phyloP scores from a whole-genome alignment of 495 filamentous ascomycete genomes.

The Neurospora sp. region DNA sequence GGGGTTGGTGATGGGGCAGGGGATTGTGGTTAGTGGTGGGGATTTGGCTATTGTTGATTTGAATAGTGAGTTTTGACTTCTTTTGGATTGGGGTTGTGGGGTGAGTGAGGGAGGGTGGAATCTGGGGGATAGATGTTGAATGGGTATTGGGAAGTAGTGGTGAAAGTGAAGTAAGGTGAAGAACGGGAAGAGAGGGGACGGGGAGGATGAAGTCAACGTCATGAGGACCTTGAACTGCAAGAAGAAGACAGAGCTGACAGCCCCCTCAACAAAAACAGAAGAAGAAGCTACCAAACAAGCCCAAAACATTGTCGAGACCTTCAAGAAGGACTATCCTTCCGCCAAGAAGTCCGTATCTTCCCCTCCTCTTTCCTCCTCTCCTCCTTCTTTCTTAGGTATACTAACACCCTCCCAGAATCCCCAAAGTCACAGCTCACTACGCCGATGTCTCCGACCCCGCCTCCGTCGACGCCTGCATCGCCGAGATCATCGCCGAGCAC shows the following conservation, averaged over 20 bases:
- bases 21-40: conserved; percentile 73
- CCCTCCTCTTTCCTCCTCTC: neutral
- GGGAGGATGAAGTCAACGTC: too few species aligned
- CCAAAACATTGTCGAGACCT: conserved; percentile 57
- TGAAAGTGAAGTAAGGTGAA: neutral
- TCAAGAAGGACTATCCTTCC: conserved; percentile 67
- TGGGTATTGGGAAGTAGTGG: neutral
- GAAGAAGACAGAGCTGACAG: neutral
- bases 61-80: conserved; percentile 55
- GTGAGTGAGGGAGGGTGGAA: too few species aligned
- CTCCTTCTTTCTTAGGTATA: neutral
- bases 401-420: conserved; percentile 41
- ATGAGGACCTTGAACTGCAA: too few species aligned
- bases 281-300: conserved; percentile 77
- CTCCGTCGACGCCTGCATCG: conserved; percentile 62
- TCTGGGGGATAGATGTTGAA: neutral
- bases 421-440: conserved; percentile 81
- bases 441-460: conserved; percentile 72
- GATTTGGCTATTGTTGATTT: conserved; percentile 89
- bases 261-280: conserved; percentile 35
- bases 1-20: conserved; percentile 87
- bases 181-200: neutral
- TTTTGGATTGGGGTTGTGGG: neutral
- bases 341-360: conserved; percentile 46
- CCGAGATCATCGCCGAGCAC: conserved; percentile 58